These are phyloP conservation scores for Ramularia collo-cygni DNA, from an alignment of 2,329 filamentous ascomycete species.

Conservation along the genomic window DNA sequence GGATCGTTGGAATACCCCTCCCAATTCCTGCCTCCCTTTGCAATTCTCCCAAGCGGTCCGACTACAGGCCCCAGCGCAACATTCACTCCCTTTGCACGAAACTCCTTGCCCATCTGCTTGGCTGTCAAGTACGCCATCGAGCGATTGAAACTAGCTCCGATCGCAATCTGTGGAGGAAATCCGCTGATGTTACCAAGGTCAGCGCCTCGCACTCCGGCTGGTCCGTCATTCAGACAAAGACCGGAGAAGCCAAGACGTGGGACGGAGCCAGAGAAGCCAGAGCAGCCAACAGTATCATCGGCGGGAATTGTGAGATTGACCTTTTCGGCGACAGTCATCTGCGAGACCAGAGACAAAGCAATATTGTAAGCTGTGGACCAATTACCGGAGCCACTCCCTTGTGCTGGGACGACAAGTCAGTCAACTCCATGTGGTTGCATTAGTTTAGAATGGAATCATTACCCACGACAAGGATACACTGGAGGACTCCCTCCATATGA, in stretches of 20 bases:
- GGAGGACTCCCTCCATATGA: slow-evolving; percentile 26
- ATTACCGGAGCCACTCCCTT: slow-evolving; percentile 17
- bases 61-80: slow-evolving; percentile 26
- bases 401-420: slow-evolving; percentile 8
- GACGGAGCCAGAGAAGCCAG: slow-evolving; percentile 49
- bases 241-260: slow-evolving; percentile 34
- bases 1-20: slow-evolving; percentile 58
- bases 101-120: slow-evolving; percentile 27
- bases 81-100: slow-evolving; percentile 26
- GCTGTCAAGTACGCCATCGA: slow-evolving; percentile 28
- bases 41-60: slow-evolving; percentile 27
- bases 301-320: slow-evolving; percentile 32
- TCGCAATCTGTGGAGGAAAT: slow-evolving; percentile 32
- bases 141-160: slow-evolving; percentile 34
- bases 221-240: slow-evolving; percentile 36
- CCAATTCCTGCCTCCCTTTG: slow-evolving; percentile 29
- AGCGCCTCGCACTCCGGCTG: slow-evolving; percentile 40
- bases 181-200: slow-evolving; percentile 43
- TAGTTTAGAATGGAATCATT: no score
- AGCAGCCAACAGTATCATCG: slow-evolving; percentile 23
- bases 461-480: slow-evolving; percentile 26
- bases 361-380: slow-evolving; percentile 38
- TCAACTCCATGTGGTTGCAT: neutral
- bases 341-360: slow-evolving; percentile 33
- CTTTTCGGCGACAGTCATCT: slow-evolving; percentile 35